These are phyloP conservation scores for Discostella pseudostelligera DNA, from an alignment of 108 stramenopile species.

Conservation along the genomic window DNA sequence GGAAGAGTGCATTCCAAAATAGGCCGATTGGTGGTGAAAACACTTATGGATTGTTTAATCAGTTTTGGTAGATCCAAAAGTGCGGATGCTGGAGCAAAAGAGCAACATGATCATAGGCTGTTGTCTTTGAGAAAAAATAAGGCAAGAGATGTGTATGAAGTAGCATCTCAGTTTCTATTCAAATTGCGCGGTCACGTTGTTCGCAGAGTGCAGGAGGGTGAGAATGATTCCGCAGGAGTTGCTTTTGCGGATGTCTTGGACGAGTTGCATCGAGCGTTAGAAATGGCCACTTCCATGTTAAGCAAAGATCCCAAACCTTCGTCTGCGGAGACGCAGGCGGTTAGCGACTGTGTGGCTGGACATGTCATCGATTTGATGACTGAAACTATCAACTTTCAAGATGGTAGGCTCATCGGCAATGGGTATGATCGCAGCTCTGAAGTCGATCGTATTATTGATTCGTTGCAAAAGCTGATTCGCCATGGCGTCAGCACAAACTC, in stretches of 20 bases:
- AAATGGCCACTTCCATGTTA: conserved; percentile 14
- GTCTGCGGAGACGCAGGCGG: neutral
- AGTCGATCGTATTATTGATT: conserved; percentile 30
- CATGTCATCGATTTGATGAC: conserved; percentile 43
- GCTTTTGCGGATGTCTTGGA: conserved; percentile 35
- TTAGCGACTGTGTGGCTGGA: conserved; percentile 17
- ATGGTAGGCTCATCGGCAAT: conserved; percentile 40
- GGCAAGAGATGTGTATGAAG: conserved; percentile 31
- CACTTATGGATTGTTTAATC: conserved; percentile 53
- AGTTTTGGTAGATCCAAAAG: conserved; percentile 6
- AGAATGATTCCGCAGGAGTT: conserved; percentile 9
- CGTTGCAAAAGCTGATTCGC: conserved; percentile 32
- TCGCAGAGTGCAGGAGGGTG: conserved; percentile 18
- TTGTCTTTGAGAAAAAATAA: conserved; percentile 20
- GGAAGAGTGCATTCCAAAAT: conserved; percentile 72
- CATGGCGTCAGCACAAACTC: conserved; percentile 26
- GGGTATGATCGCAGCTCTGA: conserved; percentile 7
- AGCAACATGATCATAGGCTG: conserved; percentile 13
- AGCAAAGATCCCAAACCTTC: conserved; percentile 6
- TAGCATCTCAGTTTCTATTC: conserved; percentile 42
- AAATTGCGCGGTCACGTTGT: conserved; percentile 46
- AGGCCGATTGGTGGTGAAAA: conserved; percentile 51
- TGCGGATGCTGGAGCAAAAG: neutral
- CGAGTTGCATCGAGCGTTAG: conserved; percentile 35
- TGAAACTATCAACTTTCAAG: conserved; percentile 38